Base-by-base conservation (phyloP, 345 rosid species). In the Carallia brachiata region DNA sequence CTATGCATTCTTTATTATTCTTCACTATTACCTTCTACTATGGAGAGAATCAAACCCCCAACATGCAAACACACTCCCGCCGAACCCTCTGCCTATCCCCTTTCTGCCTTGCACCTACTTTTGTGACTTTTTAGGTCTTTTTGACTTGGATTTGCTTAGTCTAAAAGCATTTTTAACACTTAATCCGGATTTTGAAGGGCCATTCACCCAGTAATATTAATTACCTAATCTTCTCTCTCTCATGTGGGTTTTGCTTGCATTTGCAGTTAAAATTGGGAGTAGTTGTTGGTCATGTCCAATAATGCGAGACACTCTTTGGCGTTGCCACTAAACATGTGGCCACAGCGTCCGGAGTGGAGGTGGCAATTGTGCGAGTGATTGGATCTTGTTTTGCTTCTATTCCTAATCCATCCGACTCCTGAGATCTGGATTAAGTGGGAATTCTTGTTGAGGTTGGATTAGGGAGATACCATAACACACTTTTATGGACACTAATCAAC, bases 131-230 rank as follows among this genome's bases (percentile, higher is more conserved):
- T 44, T 2, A 44, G 5, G 62, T n/a, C 12, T 61, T 23, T 67
- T 10, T 39, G 5, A 6, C 3, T 7, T 19, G 32, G 32, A 30
- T 54, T 63, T 74, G 58, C 63, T 72, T 74, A 32, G 70, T 27
- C 34, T 18, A 16, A 65, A 61, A 32, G 53, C 70, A 62, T 61
- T 66, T 52, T 53, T 17, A 27, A 44, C 53, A 17, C 48, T n/a
- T n/a, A 36, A 36, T 50, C 75, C 76, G 56, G 79, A 68, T 52
- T 71, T 71, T 64, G 65, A 65, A 74, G 82, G n/a, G n/a, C 55
- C 48, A 13, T 7, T 28, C 59, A 5, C 48, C 69, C 19, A 18
- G 57, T 40, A 16, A 52, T 32, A 12, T 7, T 52, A 10, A n/a
- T n/a, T n/a, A n/a, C 50, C 68, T 65, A 61, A 61, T 54, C 40